Base-by-base conservation (phyloP, 2,329 filamentous ascomycete species). In the Aspergillus alliaceus region DNA sequence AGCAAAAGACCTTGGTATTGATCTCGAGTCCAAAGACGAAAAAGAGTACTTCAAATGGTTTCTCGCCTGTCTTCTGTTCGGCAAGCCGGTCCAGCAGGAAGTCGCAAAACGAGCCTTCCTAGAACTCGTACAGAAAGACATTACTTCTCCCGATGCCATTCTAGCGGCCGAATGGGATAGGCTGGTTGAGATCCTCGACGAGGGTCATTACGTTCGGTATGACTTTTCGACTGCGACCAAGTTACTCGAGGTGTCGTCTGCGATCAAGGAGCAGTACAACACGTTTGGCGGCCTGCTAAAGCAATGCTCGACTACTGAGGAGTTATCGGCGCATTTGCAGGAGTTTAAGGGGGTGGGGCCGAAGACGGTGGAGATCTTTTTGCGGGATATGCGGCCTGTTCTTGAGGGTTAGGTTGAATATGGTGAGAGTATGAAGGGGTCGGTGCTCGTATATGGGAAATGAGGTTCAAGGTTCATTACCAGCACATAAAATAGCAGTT, bases 41-140 rank as follows among this genome's bases (percentile, higher is more conserved):
- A 20, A 22, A 6, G 57, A 59, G 18, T 59, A 53, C 49, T 59
- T 59, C 40, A 64, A 64, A 54, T 64, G 61, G 61, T 62, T 64
- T 50, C 52, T 64, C 9, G 61, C 61, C 15, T 60, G 57, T 44
- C 52, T 64, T 5, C 56, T 64, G 4, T 60, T 64, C 44, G 59
- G 57, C 18, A 64, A 64, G 48, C 57, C 61, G 4, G 54, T 64
- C 18, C 61, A 64, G 34, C 61, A 64, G 44, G 40, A 39, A 11
- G 52, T 64, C 3, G 61, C 61, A 4, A 54, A 51, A 44, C 50
- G 40, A 20, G 59, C 61, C n/a, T 62, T 58, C 40, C 25, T 46
- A 2, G 46, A 51, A 14, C 55, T 64, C 8, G 35, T 57, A 2
- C 37, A 54, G 15, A 15, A 61, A 3, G 52, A 46, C 35, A 57